These are phyloP conservation scores for Beta macrorhiza DNA, from an alignment of 179 eudicot species.

Conservation along the genomic window DNA sequence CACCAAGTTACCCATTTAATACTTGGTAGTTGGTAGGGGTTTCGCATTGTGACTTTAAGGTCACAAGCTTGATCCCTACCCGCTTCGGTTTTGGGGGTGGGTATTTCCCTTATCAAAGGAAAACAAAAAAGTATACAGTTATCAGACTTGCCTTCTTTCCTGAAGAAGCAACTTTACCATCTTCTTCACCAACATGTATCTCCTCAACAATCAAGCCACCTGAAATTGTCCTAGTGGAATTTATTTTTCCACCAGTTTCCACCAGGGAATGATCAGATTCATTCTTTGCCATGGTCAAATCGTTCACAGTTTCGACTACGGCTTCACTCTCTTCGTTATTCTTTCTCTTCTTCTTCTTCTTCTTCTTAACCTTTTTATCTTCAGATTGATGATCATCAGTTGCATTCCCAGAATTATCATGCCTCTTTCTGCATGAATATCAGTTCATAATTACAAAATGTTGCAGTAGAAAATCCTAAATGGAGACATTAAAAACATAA, in stretches of 20 bases:
- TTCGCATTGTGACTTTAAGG: no score
- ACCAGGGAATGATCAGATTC: constrained; percentile 22
- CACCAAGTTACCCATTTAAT: no score
- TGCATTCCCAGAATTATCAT: neutral
- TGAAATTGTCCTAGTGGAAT: constrained; percentile 36
- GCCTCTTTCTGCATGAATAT: constrained; percentile 19
- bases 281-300: constrained; percentile 9
- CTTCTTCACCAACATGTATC: constrained; percentile 47
- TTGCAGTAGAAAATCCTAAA: neutral
- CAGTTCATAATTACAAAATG: neutral
- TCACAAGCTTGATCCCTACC: no score
- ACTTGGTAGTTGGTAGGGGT: no score
- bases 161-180: constrained; percentile 60
- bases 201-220: constrained; percentile 68
- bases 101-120: no score
- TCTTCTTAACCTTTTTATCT: constrained; percentile 28
- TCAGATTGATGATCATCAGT: constrained; percentile 26
- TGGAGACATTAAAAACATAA: neutral
- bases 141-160: constrained; percentile 61
- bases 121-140: neutral
- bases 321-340: constrained; percentile 23
- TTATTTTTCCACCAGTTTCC: constrained; percentile 30
- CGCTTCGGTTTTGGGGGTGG: no score
- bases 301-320: constrained; percentile 13
- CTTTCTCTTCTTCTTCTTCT: constrained; percentile 55